Percentiles rank a stretch among this genome's conserved stretches.
These are phyloP conservation scores for Glomus cerebriforme DNA, from an alignment of 192 early-diverging fungal species.

Conservation along the genomic window DNA sequence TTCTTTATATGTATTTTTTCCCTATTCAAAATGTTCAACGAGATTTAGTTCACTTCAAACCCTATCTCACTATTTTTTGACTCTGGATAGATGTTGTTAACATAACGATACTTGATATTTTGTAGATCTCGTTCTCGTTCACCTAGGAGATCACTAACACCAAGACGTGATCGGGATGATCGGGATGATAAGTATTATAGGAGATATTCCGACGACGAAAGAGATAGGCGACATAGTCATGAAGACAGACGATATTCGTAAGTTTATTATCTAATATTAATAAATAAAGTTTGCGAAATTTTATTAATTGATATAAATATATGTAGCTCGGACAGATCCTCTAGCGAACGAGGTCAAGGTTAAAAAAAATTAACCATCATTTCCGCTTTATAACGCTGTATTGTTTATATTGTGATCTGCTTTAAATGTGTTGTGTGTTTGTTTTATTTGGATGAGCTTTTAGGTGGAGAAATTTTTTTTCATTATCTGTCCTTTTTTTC, in stretches of 20 bases:
- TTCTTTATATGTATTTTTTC: conserved; percentile 27
- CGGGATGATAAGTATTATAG: conserved; percentile 17
- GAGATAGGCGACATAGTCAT: conserved; percentile 6
- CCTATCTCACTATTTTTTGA: not conserved
- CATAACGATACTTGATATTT: not conserved
- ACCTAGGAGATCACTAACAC: conserved; percentile 1
- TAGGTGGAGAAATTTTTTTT: not conserved
- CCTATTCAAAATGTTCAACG: conserved; percentile 6
- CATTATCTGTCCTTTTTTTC: not conserved
- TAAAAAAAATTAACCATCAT: not conserved
- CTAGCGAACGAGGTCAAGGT: conserved; percentile 20
- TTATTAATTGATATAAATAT: not conserved
- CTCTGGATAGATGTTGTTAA: not conserved
- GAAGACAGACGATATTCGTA: conserved; percentile 25
- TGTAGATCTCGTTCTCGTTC: conserved; percentile 27
- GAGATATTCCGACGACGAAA: conserved; percentile 17
- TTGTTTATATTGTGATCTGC: no score
- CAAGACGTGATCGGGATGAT: conserved; percentile 9
- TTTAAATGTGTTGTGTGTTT: not conserved
- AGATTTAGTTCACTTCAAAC: not conserved
- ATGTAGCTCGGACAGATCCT: conserved; percentile 7
- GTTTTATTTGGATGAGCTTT: not conserved
- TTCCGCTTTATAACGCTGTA: no score
- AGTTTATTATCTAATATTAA: not conserved
- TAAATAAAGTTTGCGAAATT: not conserved